Base-by-base conservation (phyloP, 345 rosid genomes). In the Hibiscus syriacus region DNA sequence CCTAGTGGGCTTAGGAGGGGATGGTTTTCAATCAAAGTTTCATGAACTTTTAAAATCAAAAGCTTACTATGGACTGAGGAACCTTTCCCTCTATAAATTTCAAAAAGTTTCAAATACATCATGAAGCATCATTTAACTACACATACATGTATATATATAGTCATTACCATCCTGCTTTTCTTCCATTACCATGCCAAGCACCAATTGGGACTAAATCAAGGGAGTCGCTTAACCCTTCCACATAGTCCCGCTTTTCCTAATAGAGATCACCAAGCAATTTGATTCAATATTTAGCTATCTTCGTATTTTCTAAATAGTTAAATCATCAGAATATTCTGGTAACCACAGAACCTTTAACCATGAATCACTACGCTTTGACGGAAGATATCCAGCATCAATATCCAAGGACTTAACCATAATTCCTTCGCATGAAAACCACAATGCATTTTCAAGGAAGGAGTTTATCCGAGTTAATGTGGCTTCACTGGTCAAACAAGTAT, bases 191-290 rank as follows among this genome's bases (percentile, higher is more conserved):
- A 76, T 90, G 88, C 98, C 98, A 88, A 63, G 95, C 96, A 64
- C 95, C 98, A 49, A 92, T 92, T 13, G 98, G 92, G 68, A 92
- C 92, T 78, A 92, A 83, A 84, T 90, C 98, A 76, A 92, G 85
- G 38, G 97, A 83, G 72, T 90, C 98, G 48, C 79, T 77, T 64
- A 92, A 59, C 64, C 90, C 97, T 43, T 86, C 92, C 46, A 90
- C 82, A 78, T 92, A 90, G 74, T 92, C 98, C 71, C 89, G 89
- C 77, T 92, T 92, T 36, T 90, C 90, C 98, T 90, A 74, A 65
- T 72, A 76, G 72, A 70, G 59, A 66, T 60, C 57, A 20, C 26
- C 66, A 66, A 62, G 48, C 58, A 56, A 55, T 72, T 19, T 16
- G 26, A 58, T 43, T 48, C 2, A 3, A 2, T 23, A 41, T 49